These are phyloP conservation scores for Lotus japonicus DNA, from an alignment of 306 rosid genomes.

Conservation along the genomic window DNA sequence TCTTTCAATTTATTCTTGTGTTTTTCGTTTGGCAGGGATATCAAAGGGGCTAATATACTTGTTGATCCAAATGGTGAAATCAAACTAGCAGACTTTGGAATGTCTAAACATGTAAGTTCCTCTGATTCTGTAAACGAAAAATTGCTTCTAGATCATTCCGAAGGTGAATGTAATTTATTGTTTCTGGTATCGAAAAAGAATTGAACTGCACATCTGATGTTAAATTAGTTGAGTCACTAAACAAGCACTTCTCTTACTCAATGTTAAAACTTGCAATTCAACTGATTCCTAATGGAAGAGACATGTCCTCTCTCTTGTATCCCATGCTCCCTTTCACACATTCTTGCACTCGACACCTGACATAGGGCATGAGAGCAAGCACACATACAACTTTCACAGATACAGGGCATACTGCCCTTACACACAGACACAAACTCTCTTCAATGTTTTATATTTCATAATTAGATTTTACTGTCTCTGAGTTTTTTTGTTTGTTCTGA, in stretches of 20 bases:
- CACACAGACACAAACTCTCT: not conserved
- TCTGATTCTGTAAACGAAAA: conserved; percentile 21
- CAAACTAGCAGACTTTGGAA: conserved; percentile 98
- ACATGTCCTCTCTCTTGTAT: conserved; percentile 1
- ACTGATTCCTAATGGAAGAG: conserved; percentile 2
- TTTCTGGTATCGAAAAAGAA: conserved; percentile 16
- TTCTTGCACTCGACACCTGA: not conserved
- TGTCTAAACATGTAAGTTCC: conserved; percentile 84
- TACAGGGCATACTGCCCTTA: not conserved
- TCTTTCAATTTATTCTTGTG: not conserved
- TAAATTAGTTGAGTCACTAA: conserved; percentile 10
- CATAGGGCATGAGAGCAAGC: not conserved
- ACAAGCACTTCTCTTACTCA: conserved; percentile 17
- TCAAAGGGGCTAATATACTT: conserved; percentile 96
- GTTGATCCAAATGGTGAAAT: conserved; percentile 93
- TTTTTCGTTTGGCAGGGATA: conserved; percentile 68
- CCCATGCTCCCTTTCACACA: not conserved
- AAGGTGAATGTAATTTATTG: conserved; percentile 3
- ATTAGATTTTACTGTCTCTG: conserved; percentile 1
- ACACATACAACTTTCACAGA: not conserved
- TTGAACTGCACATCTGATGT: conserved; percentile 9
- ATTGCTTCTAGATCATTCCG: conserved; percentile 21
- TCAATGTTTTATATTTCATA: not conserved
- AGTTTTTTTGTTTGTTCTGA: conserved; percentile 22
- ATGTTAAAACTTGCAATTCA: conserved; percentile 11